Evolutionary conservation across 257 asterid species (phyloP).

Genomic region (Scutellaria baicalensis): DNA sequence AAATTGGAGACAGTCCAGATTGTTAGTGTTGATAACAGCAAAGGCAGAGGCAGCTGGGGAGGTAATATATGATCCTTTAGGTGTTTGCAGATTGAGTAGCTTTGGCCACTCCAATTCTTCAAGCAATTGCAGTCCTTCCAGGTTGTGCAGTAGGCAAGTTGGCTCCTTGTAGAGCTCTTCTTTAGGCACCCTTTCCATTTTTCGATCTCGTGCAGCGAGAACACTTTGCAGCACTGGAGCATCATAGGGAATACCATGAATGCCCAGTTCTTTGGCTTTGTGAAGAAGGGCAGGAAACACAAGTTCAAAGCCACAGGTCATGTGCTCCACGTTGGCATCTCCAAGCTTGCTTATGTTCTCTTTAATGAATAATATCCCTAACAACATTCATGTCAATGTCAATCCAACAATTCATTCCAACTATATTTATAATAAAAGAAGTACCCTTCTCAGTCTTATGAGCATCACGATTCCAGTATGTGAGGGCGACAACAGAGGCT

Average conservation of each 20-base stretch:
- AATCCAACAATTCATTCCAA: no score
- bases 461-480: conserved; percentile 23
- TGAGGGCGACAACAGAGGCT: conserved; percentile 38
- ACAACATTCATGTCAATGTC: no score
- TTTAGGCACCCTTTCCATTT: conserved; percentile 21
- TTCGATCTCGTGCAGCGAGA: background rate
- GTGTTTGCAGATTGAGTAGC: conserved; percentile 29
- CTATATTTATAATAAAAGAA: no score
- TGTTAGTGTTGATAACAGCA: conserved; percentile 38
- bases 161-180: conserved; percentile 26
- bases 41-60: conserved; percentile 35
- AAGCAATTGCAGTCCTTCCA: conserved; percentile 29
- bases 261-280: conserved; percentile 23
- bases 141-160: conserved; percentile 27
- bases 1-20: conserved; percentile 28
- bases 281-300: conserved; percentile 32
- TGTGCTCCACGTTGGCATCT: conserved; percentile 17
- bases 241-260: conserved; percentile 21
- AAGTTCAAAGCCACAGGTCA: conserved; percentile 41
- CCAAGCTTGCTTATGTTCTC: conserved; percentile 23
- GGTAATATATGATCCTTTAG: conserved; percentile 40
- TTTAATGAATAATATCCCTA: conserved; percentile 25
- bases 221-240: background rate
- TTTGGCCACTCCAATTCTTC: conserved; percentile 33
- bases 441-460: background rate